Evolutionary conservation across 208 protist species (phyloP).

Genomic region (Porcisia hertigi): DNA sequence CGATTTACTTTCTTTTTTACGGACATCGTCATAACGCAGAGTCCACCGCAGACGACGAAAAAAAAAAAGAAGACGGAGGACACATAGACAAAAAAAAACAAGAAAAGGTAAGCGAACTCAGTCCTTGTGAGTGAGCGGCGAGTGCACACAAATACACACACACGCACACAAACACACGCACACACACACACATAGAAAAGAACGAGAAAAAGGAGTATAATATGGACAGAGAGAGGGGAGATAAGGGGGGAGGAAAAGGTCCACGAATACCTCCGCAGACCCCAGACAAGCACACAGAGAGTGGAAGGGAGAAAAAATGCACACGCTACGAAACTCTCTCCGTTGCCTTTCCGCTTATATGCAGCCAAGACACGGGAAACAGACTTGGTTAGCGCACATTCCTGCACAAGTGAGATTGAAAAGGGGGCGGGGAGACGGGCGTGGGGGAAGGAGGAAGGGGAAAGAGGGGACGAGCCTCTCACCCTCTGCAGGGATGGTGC

Average conservation of each 20-base stretch:
- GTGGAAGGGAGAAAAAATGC: not conserved
- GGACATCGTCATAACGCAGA: not conserved
- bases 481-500: not conserved
- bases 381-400: not conserved
- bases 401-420: not conserved
- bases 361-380: not conserved
- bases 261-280: not conserved
- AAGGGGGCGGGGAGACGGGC: not conserved
- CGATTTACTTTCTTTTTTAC: no score
- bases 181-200: not conserved
- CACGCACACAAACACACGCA: not conserved
- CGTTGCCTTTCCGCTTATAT: not conserved
- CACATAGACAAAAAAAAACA: not conserved
- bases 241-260: no score
- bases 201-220: no score
- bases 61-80: constrained; percentile 2
- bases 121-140: not conserved
- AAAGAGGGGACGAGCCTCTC: no score
- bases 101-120: not conserved
- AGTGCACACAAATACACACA: no score
- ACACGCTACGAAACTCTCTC: not conserved
- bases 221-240: no score
- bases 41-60: not conserved
- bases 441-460: not conserved
- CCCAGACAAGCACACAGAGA: not conserved